Base-by-base conservation (phyloP, 2,329 filamentous ascomycete species). In the Fonsecaea erecta region DNA sequence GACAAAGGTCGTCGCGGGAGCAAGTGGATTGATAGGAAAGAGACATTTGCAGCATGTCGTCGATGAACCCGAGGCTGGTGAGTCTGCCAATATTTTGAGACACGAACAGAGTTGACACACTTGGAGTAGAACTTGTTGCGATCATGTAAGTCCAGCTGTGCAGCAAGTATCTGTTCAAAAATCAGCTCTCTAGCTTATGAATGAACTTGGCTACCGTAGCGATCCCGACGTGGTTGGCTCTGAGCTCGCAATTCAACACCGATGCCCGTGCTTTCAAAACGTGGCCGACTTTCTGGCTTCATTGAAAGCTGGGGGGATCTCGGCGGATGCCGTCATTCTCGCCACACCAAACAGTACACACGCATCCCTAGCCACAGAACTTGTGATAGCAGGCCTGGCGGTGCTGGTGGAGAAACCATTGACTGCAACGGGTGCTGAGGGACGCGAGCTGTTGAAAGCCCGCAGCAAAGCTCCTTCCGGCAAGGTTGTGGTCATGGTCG, bases 391-490 rank as follows among this genome's bases (percentile, higher is more conserved):
- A 11, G 66, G 63, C 18, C 21, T 70, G 12, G 32, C 65, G n/a
- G 40, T 70, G n/a, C 43, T 70, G n/a, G 52, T 63, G 18, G 66
- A 70, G 58, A 70, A 70, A 59, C 68, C 68, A 16, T 35, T 70
- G 6, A 61, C 52, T 16, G 32, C 32, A 16, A 35, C 52, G 28
- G 52, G n/a, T 18, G 24, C 32, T 14, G 30, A 55, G 18, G 52
- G 52, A 53, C 37, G 37, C n/a, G 37, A n/a, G 5, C 37, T 40
- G 16, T 40, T 40, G 14, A 40, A 40, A 8, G 37, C 37, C 14
- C 37, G 37, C 37, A 40, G 37, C 8, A 4, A n/a, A 8, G 37
- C n/a, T n/a, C 21, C 51, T n/a, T 21, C 11, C 12, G 51, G 51
- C 12, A 53, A 53, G 51, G 52, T 14, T 8, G 43, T 61, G 16